A percentile compares a stretch with the other conserved stretches of the same genome.
phyloP scores from a whole-genome alignment of 805 yeast species.

The Ogataea neopini region DNA sequence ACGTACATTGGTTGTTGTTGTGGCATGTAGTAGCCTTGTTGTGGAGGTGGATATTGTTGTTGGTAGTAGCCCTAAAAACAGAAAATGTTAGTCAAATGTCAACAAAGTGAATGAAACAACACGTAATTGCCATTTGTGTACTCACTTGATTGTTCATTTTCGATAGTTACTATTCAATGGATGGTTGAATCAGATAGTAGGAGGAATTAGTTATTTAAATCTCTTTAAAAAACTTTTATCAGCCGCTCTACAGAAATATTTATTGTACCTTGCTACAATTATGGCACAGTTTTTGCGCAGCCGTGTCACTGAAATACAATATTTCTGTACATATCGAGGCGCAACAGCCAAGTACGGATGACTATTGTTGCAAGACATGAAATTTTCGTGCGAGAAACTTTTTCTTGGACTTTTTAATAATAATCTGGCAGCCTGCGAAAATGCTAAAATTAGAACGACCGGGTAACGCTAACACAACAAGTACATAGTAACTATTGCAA shows the following conservation, averaged over 20 bases:
- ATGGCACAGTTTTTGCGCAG: not conserved
- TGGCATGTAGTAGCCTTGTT: conserved; percentile 23
- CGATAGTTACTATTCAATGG: no score
- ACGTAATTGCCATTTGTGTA: not conserved
- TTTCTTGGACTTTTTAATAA: not conserved
- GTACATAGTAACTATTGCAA: conserved; percentile 37
- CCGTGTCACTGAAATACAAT: not conserved
- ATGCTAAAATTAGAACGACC: not conserved
- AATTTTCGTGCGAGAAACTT: conserved; percentile 1
- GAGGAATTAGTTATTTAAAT: conserved; percentile 1
- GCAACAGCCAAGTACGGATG: conserved; percentile 2
- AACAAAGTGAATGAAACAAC: no score
- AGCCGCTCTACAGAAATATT: conserved; percentile 3
- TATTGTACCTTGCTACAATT: conserved; percentile 4
- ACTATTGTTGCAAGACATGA: conserved; percentile 3
- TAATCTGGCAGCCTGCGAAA: not conserved
- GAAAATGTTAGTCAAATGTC: not conserved
- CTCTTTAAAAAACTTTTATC: not conserved
- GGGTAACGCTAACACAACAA: not conserved
- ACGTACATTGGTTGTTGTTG: conserved; percentile 29
- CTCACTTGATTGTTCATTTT: conserved; percentile 10
- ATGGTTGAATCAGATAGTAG: no score
- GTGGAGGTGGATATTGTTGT: conserved; percentile 17
- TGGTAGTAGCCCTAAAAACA: conserved; percentile 24
- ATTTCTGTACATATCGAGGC: conserved; percentile 3